A percentile compares a stretch with the other conserved stretches of the same genome.
Conservation (phyloP, 1,284 basidiomycete genomes). For the Puccinia horiana region DNA sequence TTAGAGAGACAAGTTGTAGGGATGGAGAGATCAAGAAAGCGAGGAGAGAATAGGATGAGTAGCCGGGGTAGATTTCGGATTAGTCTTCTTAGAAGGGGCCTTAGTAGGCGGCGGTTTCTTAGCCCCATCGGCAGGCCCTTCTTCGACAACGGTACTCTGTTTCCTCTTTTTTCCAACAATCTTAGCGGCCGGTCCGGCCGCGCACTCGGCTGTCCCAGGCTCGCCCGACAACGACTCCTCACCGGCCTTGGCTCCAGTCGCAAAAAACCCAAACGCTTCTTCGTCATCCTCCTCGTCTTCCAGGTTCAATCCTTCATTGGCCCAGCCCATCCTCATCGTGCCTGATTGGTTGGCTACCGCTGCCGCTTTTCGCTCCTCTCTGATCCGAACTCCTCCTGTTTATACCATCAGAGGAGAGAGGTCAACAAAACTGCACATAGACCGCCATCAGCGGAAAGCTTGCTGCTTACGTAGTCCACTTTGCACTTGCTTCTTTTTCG, state of each 20-base stretch:
- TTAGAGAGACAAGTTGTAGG: too few relatives aligned
- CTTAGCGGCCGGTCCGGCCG: too few relatives aligned
- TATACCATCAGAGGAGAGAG: constrained; percentile 11
- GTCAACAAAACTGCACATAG: background rate
- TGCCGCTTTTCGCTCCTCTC: constrained; percentile 47
- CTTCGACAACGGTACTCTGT: too few relatives aligned
- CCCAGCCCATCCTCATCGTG: background rate
- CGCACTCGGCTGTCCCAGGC: too few relatives aligned
- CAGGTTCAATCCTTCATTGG: background rate
- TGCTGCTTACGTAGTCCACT: constrained; percentile 47
- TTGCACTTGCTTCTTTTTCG: constrained; percentile 48
- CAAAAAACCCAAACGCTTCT: constrained; percentile 49
- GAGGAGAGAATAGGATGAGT: background rate
- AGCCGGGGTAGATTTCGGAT: background rate
- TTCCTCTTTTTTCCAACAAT: too few relatives aligned
- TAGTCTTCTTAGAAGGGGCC: background rate
- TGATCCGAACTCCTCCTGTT: constrained; percentile 41
- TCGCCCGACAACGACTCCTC: background rate
- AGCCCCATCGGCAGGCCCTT: background rate
- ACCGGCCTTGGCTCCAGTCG: background rate
- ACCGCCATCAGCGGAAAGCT: background rate
- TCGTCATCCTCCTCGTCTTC: constrained; percentile 41
- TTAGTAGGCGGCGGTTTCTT: background rate
- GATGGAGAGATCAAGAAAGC: background rate
- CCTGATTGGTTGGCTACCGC: constrained; percentile 8